These are phyloP conservation scores for Malania oleifera DNA, from an alignment of 164 flowering plant genomes.

Conservation along the genomic window DNA sequence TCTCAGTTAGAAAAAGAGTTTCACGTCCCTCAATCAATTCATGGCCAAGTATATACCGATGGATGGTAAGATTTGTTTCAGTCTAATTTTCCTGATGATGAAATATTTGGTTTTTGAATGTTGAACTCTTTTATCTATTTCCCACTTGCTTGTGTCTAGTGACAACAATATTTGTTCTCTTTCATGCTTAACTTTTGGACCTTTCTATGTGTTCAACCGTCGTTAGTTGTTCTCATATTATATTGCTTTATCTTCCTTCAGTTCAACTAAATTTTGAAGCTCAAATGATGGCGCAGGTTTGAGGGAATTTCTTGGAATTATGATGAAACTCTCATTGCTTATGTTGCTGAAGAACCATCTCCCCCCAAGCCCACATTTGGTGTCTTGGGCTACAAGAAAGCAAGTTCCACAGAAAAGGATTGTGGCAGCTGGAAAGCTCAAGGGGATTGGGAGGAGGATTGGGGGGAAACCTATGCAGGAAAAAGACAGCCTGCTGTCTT, in stretches of 20 bases:
- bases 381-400: conserved; percentile 59
- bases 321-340: conserved; percentile 78
- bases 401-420: conserved; percentile 56
- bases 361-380: conserved; percentile 67
- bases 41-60: conserved; percentile 84
- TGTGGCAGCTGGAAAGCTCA: conserved; percentile 85
- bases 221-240: neutral
- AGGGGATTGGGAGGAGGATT: conserved; percentile 89
- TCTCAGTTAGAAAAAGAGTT: conserved; percentile 79
- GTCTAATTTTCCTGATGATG: conserved; percentile 4
- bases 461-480: conserved; percentile 95
- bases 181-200: neutral
- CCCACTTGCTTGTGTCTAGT: neutral
- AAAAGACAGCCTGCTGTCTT: conserved; percentile 88
- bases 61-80: conserved; percentile 62
- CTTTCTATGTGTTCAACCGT: neutral
- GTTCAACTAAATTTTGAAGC: neutral
- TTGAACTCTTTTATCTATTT: neutral
- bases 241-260: neutral
- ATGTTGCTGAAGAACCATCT: conserved; percentile 90
- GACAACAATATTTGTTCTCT: neutral
- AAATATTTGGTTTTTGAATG: neutral
- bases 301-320: conserved; percentile 91
- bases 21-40: conserved; percentile 64
- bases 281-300: conserved; percentile 51